Evolutionary conservation across 176 grass and related monocot genomes (phyloP), one percentile per base, ranked within the genome.

Genomic region (Chloris gayana): DNA sequence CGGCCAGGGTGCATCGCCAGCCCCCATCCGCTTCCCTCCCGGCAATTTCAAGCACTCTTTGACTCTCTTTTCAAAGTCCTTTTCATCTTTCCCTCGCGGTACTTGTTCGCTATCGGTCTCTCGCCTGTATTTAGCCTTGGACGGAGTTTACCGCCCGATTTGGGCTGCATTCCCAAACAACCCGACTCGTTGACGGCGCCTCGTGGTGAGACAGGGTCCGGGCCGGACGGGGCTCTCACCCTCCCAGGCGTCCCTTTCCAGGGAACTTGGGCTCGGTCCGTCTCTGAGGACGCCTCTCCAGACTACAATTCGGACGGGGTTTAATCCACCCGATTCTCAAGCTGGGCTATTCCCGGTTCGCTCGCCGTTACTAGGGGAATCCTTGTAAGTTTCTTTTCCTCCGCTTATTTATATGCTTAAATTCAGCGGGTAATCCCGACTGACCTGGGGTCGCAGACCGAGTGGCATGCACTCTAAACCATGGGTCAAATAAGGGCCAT

Each of bases 21-120:
- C 51, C 51, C 51, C 51, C 88, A 86, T 90, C 79, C 83, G 67
- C 88, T 84, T 90, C 84, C 88, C 88, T 90, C 84, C 80, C 41
- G 75, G 80, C 75, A 91, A 91, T 91, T 87, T 91, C 88, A 91
- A 87, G 80, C 88, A 86, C 80, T 87, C 80, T 83, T 86, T 73
- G 80, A 83, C 80, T 73, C 88, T 82, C 84, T 82, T 80, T 91
- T 91, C 88, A 86, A 87, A 74, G 88, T 91, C 76, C 70, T 91
- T 87, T 87, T 91, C 85, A 91, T 91, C 89, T 87, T 91, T 91
- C 81, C 89, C 89, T 88, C 81, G 77, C 81, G 85, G 81, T 91
- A 91, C 89, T 91, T 91, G 89, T 91, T 91, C 81, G 65, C 89
- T 85, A 91, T 91, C 77, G 81, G 89, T 78, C 89, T 91, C 85